Evolutionary conservation across 2,329 filamentous ascomycete genomes (phyloP).

Genomic region (Graphilbum sp.): DNA sequence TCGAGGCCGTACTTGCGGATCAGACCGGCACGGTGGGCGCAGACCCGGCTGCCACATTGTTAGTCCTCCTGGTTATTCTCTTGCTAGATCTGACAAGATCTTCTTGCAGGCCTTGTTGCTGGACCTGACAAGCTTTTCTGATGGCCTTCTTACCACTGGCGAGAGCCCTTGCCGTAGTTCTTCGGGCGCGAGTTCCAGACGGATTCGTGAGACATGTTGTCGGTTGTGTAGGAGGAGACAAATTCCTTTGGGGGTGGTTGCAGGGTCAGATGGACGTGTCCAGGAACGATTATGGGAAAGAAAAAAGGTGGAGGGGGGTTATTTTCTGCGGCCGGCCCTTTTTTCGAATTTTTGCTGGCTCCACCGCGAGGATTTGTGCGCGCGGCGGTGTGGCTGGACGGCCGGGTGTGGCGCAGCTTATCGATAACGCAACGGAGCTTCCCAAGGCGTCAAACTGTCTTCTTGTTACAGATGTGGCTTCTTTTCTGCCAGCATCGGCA

Average conservation of each 20-base stretch:
- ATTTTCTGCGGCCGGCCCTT: conserved; percentile 4
- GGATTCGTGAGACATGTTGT: conserved; percentile 59
- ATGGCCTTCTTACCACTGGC: conserved; percentile 53
- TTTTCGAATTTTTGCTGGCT: conserved; percentile 5
- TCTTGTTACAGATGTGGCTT: conserved; percentile 3
- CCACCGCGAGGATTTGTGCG: conserved; percentile 8
- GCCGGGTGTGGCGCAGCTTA: neutral
- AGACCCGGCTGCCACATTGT: conserved; percentile 35
- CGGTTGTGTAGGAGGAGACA: neutral
- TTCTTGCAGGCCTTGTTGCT: too few species aligned
- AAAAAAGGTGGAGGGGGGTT: neutral
- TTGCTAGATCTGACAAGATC: neutral
- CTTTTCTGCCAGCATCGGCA: too few species aligned
- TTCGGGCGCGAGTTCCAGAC: conserved; percentile 99
- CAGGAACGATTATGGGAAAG: neutral
- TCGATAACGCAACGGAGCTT: too few species aligned
- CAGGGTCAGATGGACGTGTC: neutral
- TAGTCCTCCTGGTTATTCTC: conserved; percentile 12
- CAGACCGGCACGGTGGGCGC: conserved; percentile 93
- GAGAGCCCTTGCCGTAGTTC: conserved; percentile 92
- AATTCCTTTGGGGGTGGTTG: neutral
- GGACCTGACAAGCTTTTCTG: neutral
- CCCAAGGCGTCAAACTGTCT: too few species aligned
- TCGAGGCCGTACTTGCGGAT: conserved; percentile 99
- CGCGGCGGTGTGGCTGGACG: neutral